Conservation (phyloP, 2,329 filamentous ascomycete genomes). For the Pleomassaria siparia region DNA sequence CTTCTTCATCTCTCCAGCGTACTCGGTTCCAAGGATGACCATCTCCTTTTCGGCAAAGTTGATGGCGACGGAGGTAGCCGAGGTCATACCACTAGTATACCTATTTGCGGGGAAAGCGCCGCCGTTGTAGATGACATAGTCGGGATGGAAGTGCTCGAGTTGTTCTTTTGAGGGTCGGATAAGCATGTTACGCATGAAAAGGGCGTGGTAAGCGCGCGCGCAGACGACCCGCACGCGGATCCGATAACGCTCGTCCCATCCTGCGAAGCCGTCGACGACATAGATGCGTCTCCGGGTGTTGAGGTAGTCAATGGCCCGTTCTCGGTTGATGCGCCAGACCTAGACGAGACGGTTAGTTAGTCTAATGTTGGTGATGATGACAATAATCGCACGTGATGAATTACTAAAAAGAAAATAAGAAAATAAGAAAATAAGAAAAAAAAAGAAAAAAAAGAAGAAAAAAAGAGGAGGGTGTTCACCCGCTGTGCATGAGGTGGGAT, state of each 20-base stretch:
- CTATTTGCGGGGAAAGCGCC: constrained; percentile 98
- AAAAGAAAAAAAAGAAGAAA: too few species aligned
- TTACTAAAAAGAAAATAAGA: constrained; percentile 17
- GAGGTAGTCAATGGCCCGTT: constrained; percentile 97
- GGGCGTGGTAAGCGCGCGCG: constrained; percentile 97
- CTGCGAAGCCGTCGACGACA: constrained; percentile 94
- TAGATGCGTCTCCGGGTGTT: constrained; percentile 99
- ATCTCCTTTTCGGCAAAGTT: constrained; percentile 99
- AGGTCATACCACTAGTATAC: constrained; percentile 98
- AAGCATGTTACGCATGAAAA: constrained; percentile 99
- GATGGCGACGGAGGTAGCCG: constrained; percentile 94
- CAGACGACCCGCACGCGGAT: constrained; percentile 98
- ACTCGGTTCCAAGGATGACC: constrained; percentile 99
- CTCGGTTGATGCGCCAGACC: constrained; percentile 99
- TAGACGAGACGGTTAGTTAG: constrained; percentile 46
- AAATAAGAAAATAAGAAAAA: too few species aligned
- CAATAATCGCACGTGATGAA: constrained; percentile 20
- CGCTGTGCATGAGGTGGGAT: constrained; percentile 24
- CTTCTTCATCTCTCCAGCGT: constrained; percentile 98
- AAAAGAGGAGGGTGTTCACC: constrained; percentile 2
- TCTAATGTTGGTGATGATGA: constrained; percentile 7
- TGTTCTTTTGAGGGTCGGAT: constrained; percentile 90
- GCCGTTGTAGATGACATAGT: constrained; percentile 99
- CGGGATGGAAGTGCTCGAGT: constrained; percentile 95
- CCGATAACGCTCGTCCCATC: constrained; percentile 98